A percentile compares a stretch with the other conserved stretches of the same genome.
These are phyloP conservation scores for Verticillium nonalfalfae DNA, from an alignment of 2,329 filamentous ascomycete species.

Conservation along the genomic window DNA sequence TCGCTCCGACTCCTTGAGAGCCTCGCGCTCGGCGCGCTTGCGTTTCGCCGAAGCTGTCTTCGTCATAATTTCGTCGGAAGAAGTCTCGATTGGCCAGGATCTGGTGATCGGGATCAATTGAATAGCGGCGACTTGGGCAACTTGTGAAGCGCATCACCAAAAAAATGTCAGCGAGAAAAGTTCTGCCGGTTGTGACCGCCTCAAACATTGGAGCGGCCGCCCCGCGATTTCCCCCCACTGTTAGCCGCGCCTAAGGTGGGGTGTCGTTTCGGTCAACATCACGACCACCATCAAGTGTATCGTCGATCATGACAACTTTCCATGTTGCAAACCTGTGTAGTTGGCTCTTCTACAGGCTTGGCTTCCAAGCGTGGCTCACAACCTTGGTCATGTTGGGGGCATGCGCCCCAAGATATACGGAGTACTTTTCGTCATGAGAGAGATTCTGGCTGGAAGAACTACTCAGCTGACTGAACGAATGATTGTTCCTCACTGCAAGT, in stretches of 20 bases:
- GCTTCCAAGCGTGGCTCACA: too few relatives aligned
- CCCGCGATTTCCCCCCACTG: neutral
- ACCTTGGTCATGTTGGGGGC: too few relatives aligned
- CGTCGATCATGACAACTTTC: too few relatives aligned
- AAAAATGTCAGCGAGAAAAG: conserved; percentile 8
- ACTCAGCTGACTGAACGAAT: too few relatives aligned
- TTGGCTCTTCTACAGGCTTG: too few relatives aligned
- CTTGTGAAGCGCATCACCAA: neutral
- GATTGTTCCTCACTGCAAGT: too few relatives aligned
- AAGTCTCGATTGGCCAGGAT: neutral
- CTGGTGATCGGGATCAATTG: neutral
- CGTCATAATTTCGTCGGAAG: conserved; percentile 5
- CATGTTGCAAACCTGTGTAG: too few relatives aligned
- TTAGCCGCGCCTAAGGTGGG: neutral
- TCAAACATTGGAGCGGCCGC: neutral
- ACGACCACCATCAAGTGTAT: too few relatives aligned
- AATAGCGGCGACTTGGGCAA: too few relatives aligned
- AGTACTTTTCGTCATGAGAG: too few relatives aligned
- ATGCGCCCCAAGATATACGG: too few relatives aligned
- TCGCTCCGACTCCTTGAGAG: conserved; percentile 8
- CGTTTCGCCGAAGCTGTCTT: conserved; percentile 13
- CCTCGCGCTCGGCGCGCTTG: conserved; percentile 13
- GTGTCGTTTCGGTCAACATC: neutral
- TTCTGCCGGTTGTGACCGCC: conserved; percentile 10
- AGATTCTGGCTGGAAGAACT: too few relatives aligned